Evolutionary conservation across 257 asterid genomes (phyloP).

Genomic region (Scutellaria baicalensis): DNA sequence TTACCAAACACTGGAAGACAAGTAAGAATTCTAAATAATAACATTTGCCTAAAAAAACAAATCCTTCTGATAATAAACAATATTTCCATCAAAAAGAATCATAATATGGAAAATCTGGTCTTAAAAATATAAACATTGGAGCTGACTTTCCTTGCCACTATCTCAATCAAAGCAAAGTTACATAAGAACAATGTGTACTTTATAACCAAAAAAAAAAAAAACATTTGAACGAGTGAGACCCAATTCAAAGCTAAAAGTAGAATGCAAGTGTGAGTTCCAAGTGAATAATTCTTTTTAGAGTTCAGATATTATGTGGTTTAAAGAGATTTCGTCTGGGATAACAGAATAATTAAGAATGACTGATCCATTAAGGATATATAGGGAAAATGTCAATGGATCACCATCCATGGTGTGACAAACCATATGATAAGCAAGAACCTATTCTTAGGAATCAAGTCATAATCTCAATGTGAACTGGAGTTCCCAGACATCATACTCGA

Average conservation of each 20-base stretch:
- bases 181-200: neutral
- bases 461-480: neutral
- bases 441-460: neutral
- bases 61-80: neutral
- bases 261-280: constrained; percentile 1
- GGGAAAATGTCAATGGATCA: neutral
- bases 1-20: neutral
- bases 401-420: neutral
- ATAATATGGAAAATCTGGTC: neutral
- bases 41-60: neutral
- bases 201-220: neutral
- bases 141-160: neutral
- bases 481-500: neutral
- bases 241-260: neutral
- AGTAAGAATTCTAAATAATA: neutral
- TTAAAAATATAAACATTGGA: neutral
- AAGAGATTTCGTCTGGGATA: neutral
- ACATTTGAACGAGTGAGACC: neutral
- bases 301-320: neutral
- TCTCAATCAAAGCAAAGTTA: neutral
- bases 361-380: neutral
- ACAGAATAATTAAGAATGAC: neutral
- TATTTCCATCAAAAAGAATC: neutral
- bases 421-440: neutral
- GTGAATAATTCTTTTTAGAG: neutral